phyloP scores from a whole-genome alignment of 768 basidiomycete species.

The Serendipita sp. region DNA sequence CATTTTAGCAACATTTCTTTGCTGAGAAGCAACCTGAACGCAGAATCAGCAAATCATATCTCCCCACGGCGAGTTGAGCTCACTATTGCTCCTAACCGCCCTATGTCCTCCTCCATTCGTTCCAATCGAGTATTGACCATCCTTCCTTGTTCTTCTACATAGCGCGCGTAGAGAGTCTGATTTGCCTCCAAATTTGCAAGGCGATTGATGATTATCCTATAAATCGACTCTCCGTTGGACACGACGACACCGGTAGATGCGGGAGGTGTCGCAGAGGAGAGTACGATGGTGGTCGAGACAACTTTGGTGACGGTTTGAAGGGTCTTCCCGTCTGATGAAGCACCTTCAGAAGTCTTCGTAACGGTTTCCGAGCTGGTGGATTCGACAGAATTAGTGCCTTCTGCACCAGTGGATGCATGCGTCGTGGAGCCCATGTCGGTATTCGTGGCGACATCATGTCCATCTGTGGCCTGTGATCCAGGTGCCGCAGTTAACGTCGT shows the following conservation, averaged over 20 bases:
- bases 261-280: conserved; percentile 5
- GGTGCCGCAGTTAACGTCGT: too few relatives aligned
- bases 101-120: conserved; percentile 62
- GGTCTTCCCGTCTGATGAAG: neutral
- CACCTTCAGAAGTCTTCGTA: conserved; percentile 9
- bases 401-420: neutral
- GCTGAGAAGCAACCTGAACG: conserved; percentile 25
- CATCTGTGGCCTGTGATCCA: neutral
- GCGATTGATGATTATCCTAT: conserved; percentile 90
- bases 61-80: conserved; percentile 19
- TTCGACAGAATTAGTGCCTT: neutral
- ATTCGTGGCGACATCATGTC: neutral
- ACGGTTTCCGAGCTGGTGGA: neutral
- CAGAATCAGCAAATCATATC: neutral
- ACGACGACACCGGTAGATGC: conserved; percentile 6
- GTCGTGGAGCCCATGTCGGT: neutral
- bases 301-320: conserved; percentile 10
- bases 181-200: conserved; percentile 73
- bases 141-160: conserved; percentile 78
- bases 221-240: conserved; percentile 74
- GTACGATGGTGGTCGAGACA: conserved; percentile 5
- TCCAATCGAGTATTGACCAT: conserved; percentile 60
- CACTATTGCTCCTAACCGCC: conserved; percentile 59
- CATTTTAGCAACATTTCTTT: conserved; percentile 46
- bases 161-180: conserved; percentile 66